Percentiles rank a stretch among this genome's conserved stretches.
Conservation (phyloP, 140 eudicot genomes). For the Ambrosia hybrid region DNA sequence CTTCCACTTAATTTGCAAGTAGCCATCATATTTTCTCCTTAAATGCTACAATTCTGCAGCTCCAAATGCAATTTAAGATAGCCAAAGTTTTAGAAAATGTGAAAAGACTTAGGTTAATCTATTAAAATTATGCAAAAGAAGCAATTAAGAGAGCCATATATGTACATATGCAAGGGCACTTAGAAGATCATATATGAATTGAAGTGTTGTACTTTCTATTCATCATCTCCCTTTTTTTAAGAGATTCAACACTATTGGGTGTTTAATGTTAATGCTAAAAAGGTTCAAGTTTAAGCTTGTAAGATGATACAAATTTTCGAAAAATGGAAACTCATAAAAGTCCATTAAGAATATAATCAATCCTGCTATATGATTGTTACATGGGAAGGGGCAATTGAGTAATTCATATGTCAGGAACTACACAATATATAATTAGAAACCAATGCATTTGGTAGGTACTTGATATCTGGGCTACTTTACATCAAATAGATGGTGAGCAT, state of each 20-base stretch:
- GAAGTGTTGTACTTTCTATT: not conserved
- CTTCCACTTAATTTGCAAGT: slow-evolving; percentile 65
- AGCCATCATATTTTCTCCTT: slow-evolving; percentile 70
- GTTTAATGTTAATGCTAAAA: too few species aligned
- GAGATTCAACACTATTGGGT: not conserved
- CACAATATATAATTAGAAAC: not conserved
- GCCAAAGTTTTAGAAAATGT: not conserved
- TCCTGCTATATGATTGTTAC: too few species aligned
- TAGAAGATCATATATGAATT: not conserved
- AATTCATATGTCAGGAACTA: not conserved
- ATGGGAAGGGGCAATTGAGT: not conserved
- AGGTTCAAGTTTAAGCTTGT: too few species aligned
- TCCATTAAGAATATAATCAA: too few species aligned
- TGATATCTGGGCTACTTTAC: slow-evolving; percentile 10
- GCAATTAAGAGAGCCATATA: slow-evolving; percentile 1
- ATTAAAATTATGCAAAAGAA: not conserved
- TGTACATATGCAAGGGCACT: not conserved
- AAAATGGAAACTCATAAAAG: too few species aligned
- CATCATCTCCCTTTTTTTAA: not conserved
- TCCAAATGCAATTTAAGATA: not conserved
- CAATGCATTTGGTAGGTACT: too few species aligned
- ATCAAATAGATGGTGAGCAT: slow-evolving; percentile 31
- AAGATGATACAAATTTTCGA: too few species aligned
- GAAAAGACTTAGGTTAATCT: not conserved
- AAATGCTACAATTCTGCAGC: not conserved